These are phyloP conservation scores for Ganoderma lingzhi DNA, from an alignment of 1,284 basidiomycete genomes.

Conservation along the genomic window DNA sequence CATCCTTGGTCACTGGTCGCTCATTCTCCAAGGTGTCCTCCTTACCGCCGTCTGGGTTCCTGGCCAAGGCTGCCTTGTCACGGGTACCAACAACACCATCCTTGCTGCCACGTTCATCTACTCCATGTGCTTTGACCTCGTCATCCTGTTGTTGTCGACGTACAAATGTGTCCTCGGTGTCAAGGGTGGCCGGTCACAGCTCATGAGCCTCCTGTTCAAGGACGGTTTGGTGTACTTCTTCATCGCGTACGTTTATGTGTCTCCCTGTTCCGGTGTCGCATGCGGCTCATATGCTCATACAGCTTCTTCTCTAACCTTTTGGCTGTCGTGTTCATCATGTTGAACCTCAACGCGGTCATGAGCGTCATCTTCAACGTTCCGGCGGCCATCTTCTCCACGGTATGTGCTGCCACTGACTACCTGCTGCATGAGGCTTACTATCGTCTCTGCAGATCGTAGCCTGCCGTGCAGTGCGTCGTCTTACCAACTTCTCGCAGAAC, in stretches of 20 bases:
- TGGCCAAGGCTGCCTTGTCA: constrained; percentile 56
- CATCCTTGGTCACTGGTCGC: constrained; percentile 79
- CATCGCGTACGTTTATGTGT: constrained; percentile 36
- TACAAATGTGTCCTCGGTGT: constrained; percentile 45
- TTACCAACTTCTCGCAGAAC: constrained; percentile 63
- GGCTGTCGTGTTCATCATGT: constrained; percentile 44
- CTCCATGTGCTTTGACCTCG: constrained; percentile 76
- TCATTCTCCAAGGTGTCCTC: constrained; percentile 76
- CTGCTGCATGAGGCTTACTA: background rate
- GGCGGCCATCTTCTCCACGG: constrained; percentile 43
- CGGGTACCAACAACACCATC: constrained; percentile 59
- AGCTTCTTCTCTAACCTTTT: constrained; percentile 40
- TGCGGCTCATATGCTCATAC: constrained; percentile 13
- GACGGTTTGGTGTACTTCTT: constrained; percentile 45
- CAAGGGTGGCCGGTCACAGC: constrained; percentile 39
- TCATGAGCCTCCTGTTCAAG: constrained; percentile 42
- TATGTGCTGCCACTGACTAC: constrained; percentile 18
- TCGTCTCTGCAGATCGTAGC: constrained; percentile 22
- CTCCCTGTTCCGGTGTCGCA: background rate
- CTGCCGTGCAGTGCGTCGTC: constrained; percentile 58
- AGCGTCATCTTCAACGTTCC: constrained; percentile 45
- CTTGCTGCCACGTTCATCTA: constrained; percentile 76
- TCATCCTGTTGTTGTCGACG: constrained; percentile 65
- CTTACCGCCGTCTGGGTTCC: constrained; percentile 64
- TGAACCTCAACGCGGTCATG: constrained; percentile 45